Evolutionary conservation across 257 asterid species (phyloP).

Genomic region (Vinca minor): DNA sequence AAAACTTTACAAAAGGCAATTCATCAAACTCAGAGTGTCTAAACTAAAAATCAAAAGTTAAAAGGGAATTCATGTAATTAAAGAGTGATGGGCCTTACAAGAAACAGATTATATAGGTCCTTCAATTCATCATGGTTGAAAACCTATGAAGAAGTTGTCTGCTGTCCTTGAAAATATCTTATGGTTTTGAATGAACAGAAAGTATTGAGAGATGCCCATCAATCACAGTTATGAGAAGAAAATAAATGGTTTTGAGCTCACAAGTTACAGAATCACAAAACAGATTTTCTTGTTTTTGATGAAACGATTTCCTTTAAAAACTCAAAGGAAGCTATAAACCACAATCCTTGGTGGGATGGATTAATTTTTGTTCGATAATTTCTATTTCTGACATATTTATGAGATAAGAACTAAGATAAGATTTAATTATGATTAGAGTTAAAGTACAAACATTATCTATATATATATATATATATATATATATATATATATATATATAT

Average conservation of each 20-base stretch:
- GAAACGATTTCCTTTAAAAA: too few relatives aligned
- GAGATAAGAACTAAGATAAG: too few relatives aligned
- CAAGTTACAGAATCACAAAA: conserved; percentile 6
- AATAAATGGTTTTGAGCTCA: neutral
- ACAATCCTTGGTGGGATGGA: too few relatives aligned
- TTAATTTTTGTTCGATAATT: too few relatives aligned
- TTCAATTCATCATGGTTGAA: neutral
- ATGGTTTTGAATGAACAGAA: conserved; percentile 35
- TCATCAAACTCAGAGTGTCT: neutral
- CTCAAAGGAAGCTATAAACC: too few relatives aligned
- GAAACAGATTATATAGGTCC: neutral
- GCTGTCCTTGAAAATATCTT: conserved; percentile 26
- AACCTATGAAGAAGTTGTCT: conserved; percentile 4
- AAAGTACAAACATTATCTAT: too few relatives aligned
- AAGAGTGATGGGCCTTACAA: neutral
- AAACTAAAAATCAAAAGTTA: conserved; percentile 1
- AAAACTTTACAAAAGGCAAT: neutral
- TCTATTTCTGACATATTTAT: too few relatives aligned
- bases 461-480: too few relatives aligned
- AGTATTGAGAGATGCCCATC: conserved; percentile 32
- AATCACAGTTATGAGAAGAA: conserved; percentile 25
- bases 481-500: too few relatives aligned
- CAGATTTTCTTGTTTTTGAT: neutral
- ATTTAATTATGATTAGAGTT: too few relatives aligned
- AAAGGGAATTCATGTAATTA: conserved; percentile 8